Base-by-base conservation (phyloP, 768 basidiomycete genomes). In the Collybia sordida region DNA sequence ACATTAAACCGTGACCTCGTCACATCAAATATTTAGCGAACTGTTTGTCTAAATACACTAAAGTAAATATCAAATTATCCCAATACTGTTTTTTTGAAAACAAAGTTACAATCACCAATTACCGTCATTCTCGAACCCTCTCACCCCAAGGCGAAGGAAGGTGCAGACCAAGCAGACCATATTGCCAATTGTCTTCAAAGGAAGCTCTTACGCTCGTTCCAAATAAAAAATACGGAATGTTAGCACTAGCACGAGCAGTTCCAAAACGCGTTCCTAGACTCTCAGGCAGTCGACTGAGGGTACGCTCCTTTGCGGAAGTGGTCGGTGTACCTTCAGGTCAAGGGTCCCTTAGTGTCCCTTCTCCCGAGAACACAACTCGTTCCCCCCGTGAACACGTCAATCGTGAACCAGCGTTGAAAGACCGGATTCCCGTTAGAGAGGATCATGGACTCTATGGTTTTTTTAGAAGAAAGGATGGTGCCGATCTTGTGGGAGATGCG, bases 381-480 rank as follows among this genome's bases (percentile, higher is more conserved):
- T 44, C 53, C 4, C 42, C 54, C n/a, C n/a, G n/a, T n/a, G n/a
- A 17, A 47, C 42, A 39, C 31, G 42, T 37, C 45, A 48, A 43
- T 36, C 52, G 41, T 52, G 52, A n/a, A 27, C 42, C n/a, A 34
- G 48, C 49, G 38, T 43, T 45, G 18, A 58, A 54, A 38, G 51
- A 57, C 35, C 69, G 64, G 41, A 63, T 75, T 12, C 61, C 69
- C 5, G 74, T 77, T 22, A 62, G 58, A 22, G 77, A 83, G 18
- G 77, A 85, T 52, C 90, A 93, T 64, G 90, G 90, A 1, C 77
- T 93, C 6, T 91, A 80, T 59, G 83, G 73, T 0, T 92, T 93
- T 64, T 93, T 92, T 68, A 76, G 88, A 51, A 75, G 71, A 58
- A 82, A 78, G 59, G 68, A 74, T 18, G 72, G 64, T 41, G 70